These are phyloP conservation scores for Pythium sukuiense DNA, from an alignment of 352 stramenopile genomes.

Conservation along the genomic window DNA sequence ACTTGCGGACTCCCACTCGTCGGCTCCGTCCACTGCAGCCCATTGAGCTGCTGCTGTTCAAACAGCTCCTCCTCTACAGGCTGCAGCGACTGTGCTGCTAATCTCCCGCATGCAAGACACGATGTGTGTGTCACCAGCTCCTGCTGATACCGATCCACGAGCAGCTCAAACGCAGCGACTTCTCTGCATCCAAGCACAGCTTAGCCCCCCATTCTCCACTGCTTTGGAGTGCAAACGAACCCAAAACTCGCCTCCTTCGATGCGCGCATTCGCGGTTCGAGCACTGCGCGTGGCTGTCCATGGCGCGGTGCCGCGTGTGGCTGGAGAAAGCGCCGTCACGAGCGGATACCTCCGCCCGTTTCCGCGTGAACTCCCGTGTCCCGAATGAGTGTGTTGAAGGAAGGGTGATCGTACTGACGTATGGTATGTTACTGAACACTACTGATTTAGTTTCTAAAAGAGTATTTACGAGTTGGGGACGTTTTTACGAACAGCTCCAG, in stretches of 20 bases:
- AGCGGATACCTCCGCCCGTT: slow-evolving; percentile 12
- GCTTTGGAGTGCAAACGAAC: not conserved
- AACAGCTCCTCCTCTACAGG: slow-evolving; percentile 50
- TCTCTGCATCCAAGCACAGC: slow-evolving; percentile 35
- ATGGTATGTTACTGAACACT: slow-evolving; percentile 12
- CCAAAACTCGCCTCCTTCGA: slow-evolving; percentile 2
- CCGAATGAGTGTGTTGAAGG: slow-evolving; percentile 8
- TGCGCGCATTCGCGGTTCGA: not conserved
- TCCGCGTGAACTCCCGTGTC: slow-evolving; percentile 3
- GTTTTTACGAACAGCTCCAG: slow-evolving; percentile 11
- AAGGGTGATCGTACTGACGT: not conserved
- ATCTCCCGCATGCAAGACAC: slow-evolving; percentile 8
- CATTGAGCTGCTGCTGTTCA: slow-evolving; percentile 53
- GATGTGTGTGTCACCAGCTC: slow-evolving; percentile 30
- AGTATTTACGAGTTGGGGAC: slow-evolving; percentile 6
- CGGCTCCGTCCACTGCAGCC: slow-evolving; percentile 22
- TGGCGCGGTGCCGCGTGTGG: not conserved
- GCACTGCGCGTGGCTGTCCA: not conserved
- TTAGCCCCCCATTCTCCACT: not conserved
- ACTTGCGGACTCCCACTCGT: slow-evolving; percentile 10
- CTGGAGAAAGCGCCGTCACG: not conserved
- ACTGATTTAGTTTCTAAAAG: slow-evolving; percentile 6
- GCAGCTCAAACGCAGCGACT: slow-evolving; percentile 50
- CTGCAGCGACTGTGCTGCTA: not conserved
- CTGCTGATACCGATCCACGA: slow-evolving; percentile 65